These are phyloP conservation scores for Zygotorulaspora sp. DNA, from an alignment of 805 yeast genomes.

Conservation along the genomic window DNA sequence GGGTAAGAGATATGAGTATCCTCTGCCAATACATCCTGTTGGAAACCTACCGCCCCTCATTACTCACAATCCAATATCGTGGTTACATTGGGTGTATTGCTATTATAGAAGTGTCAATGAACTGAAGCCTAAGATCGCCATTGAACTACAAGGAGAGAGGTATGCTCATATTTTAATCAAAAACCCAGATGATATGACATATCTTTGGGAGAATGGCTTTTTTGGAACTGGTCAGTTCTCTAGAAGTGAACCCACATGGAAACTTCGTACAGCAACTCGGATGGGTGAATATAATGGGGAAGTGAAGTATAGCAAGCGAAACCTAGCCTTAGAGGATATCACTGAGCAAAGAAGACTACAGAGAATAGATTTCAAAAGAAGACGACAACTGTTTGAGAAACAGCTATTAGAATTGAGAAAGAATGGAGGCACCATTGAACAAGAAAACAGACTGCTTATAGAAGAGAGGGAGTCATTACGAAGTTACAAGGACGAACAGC, in stretches of 20 bases:
- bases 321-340: constrained; percentile 62
- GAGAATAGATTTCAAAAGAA: constrained; percentile 64
- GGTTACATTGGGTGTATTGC: constrained; percentile 44
- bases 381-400: constrained; percentile 58
- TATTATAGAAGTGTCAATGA: constrained; percentile 26
- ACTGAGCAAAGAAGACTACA: constrained; percentile 69
- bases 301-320: constrained; percentile 26
- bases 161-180: constrained; percentile 36
- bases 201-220: constrained; percentile 80
- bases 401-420: constrained; percentile 41
- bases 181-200: constrained; percentile 44
- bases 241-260: constrained; percentile 92
- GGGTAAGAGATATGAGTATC: constrained; percentile 40
- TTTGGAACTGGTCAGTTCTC: constrained; percentile 91
- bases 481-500: constrained; percentile 32
- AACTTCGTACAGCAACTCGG: constrained; percentile 54
- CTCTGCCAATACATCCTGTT: constrained; percentile 54
- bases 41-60: constrained; percentile 47
- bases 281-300: constrained; percentile 37
- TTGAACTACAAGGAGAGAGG: constrained; percentile 35
- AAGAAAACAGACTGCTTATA: constrained; percentile 31
- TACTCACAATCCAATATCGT: constrained; percentile 66
- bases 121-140: constrained; percentile 18
- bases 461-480: constrained; percentile 33
- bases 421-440: constrained; percentile 31